Conservation (phyloP, 1,284 basidiomycete species). For the Ceratobasidium sp. region DNA sequence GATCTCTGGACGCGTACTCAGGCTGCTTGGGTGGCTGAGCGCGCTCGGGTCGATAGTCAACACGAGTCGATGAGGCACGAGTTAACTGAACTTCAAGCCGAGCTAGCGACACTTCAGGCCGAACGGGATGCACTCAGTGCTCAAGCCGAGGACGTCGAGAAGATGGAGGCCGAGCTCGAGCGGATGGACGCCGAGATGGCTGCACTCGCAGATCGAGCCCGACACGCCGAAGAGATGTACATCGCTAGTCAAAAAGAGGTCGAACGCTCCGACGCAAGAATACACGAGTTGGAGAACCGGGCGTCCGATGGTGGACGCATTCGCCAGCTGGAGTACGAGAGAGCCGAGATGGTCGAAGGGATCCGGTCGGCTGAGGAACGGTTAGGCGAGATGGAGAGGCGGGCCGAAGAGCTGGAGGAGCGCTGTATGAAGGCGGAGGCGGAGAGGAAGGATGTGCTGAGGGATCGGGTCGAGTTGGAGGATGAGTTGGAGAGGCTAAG, state of each 20-base stretch:
- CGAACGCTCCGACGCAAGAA: background rate
- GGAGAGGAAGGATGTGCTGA: constrained; percentile 16
- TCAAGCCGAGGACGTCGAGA: background rate
- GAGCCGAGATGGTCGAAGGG: constrained; percentile 21
- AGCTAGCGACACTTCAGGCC: background rate
- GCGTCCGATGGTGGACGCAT: background rate
- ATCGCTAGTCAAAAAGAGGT: constrained; percentile 24
- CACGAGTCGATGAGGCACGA: background rate
- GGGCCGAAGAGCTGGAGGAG: constrained; percentile 20
- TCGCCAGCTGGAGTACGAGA: constrained; percentile 6
- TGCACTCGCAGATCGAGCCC: constrained; percentile 27
- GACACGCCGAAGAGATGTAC: constrained; percentile 43
- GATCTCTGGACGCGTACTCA: background rate
- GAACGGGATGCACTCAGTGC: constrained; percentile 36
- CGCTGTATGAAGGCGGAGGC: constrained; percentile 28
- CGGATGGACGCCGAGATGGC: constrained; percentile 36
- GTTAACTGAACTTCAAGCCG: background rate
- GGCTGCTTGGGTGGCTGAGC: constrained; percentile 7
- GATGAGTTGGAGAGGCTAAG: constrained; percentile 39
- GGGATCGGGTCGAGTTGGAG: constrained; percentile 40
- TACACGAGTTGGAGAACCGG: constrained; percentile 10
- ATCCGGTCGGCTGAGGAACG: constrained; percentile 20
- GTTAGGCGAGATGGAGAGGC: constrained; percentile 18
- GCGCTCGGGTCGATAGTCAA: constrained; percentile 7
- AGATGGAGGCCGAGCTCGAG: constrained; percentile 22